phyloP scores from a whole-genome alignment of 352 stramenopile species.

The Pelagophyceae sp. region DNA sequence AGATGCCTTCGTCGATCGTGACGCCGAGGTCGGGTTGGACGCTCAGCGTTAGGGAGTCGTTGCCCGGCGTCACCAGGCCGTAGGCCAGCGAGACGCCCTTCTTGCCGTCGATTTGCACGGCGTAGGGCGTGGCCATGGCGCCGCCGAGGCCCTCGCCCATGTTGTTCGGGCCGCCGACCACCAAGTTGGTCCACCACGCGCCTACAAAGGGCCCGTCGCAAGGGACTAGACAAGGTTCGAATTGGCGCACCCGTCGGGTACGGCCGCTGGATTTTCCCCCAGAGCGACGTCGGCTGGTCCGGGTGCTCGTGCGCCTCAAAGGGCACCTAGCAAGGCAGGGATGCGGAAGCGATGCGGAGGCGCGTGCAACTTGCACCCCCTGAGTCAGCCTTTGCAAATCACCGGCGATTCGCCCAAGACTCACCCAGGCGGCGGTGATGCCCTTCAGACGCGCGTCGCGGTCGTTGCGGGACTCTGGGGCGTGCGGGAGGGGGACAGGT shows the following conservation, averaged over 20 bases:
- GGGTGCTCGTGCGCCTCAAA: slow-evolving; percentile 10
- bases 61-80: not conserved
- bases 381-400: no score
- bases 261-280: not conserved
- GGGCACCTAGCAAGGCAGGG: not conserved
- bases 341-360: not conserved
- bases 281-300: not conserved
- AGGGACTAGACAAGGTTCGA: not conserved
- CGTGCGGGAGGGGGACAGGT: not conserved
- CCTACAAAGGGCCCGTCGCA: not conserved
- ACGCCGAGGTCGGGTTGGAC: not conserved
- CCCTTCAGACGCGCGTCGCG: not conserved
- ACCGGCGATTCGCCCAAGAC: no score
- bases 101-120: not conserved
- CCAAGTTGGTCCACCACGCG: slow-evolving; percentile 1
- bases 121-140: not conserved
- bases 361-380: no score
- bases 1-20: not conserved
- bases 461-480: not conserved
- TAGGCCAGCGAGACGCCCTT: not conserved
- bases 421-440: not conserved
- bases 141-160: not conserved
- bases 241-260: slow-evolving; percentile 2
- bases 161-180: not conserved
- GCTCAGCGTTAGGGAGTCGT: not conserved